Percentiles rank a stretch among this genome's conserved stretches.
Conservation (phyloP, 192 early-diverging fungal genomes). For the Mortierella hygrophila region DNA sequence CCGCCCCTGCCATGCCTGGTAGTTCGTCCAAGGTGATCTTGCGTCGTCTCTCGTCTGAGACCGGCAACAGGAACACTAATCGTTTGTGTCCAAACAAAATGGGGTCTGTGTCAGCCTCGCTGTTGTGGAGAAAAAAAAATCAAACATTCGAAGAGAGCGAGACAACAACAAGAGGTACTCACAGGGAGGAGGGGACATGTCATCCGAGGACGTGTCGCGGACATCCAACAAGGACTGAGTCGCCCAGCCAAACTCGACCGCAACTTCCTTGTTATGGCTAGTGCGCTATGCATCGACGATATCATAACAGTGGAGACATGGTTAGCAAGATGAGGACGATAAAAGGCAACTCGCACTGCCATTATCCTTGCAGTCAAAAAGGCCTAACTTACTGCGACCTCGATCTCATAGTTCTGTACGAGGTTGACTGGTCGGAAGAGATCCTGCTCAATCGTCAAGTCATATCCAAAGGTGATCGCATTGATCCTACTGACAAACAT, state of each 20-base stretch:
- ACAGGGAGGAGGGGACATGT: neutral
- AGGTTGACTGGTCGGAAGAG: conserved; percentile 3
- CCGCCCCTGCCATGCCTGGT: neutral
- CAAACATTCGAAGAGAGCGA: neutral
- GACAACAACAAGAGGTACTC: neutral
- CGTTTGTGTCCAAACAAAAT: neutral
- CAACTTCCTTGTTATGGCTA: conserved; percentile 5
- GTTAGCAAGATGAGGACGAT: neutral
- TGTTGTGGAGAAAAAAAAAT: neutral
- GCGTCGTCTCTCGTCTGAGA: conserved; percentile 13
- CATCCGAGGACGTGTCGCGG: neutral
- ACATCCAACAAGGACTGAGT: neutral
- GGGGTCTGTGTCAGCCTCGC: neutral
- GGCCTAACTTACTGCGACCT: conserved; percentile 17
- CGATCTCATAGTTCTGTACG: conserved; percentile 20
- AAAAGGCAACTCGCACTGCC: neutral
- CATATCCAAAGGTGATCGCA: conserved; percentile 37
- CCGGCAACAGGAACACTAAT: neutral
- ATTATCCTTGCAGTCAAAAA: neutral
- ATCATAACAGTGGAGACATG: neutral
- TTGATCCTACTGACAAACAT: conserved; percentile 12
- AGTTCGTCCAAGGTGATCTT: conserved; percentile 36
- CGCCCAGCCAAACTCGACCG: conserved; percentile 49
- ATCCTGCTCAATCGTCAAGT: conserved; percentile 22
- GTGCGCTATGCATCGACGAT: neutral